Evolutionary conservation across 208 protist species (phyloP).

Genomic region (Leishmania arabica): DNA sequence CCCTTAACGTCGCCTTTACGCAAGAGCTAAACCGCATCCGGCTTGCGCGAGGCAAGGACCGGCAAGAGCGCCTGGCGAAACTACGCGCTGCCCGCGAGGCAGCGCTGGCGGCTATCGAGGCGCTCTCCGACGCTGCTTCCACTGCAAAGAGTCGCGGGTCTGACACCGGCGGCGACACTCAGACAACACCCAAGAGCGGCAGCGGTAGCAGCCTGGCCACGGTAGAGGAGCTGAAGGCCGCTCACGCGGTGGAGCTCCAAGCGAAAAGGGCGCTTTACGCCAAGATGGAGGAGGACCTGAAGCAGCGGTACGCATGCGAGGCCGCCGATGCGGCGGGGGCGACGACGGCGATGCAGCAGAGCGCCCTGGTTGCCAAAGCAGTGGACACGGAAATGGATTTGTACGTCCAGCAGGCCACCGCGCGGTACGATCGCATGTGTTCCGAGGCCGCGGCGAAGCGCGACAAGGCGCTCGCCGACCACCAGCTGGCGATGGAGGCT

Average conservation of each 20-base stretch:
- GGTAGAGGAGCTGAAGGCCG: conserved; percentile 33
- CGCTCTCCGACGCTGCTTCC: neutral
- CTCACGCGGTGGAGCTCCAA: conserved; percentile 31
- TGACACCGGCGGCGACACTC: neutral
- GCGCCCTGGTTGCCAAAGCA: conserved; percentile 43
- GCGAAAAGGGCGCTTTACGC: conserved; percentile 33
- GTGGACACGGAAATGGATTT: conserved; percentile 53
- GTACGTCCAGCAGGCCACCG: conserved; percentile 47
- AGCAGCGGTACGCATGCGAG: conserved; percentile 37
- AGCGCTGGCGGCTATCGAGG: conserved; percentile 13
- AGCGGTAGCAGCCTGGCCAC: neutral
- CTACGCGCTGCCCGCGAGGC: conserved; percentile 33
- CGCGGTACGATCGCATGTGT: conserved; percentile 41
- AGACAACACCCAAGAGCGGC: neutral
- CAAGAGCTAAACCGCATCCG: conserved; percentile 36
- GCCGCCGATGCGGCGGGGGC: conserved; percentile 26
- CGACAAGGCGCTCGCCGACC: conserved; percentile 42
- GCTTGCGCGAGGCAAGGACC: conserved; percentile 27
- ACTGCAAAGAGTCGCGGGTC: conserved; percentile 5
- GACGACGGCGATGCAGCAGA: conserved; percentile 29
- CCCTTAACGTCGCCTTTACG: conserved; percentile 25
- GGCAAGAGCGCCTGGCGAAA: conserved; percentile 36
- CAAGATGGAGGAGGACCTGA: conserved; percentile 45
- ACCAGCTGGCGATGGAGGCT: conserved; percentile 38
- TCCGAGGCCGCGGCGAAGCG: conserved; percentile 54